Conservation (phyloP, 495 filamentous ascomycete genomes). For the Jackrogersella minutella region DNA sequence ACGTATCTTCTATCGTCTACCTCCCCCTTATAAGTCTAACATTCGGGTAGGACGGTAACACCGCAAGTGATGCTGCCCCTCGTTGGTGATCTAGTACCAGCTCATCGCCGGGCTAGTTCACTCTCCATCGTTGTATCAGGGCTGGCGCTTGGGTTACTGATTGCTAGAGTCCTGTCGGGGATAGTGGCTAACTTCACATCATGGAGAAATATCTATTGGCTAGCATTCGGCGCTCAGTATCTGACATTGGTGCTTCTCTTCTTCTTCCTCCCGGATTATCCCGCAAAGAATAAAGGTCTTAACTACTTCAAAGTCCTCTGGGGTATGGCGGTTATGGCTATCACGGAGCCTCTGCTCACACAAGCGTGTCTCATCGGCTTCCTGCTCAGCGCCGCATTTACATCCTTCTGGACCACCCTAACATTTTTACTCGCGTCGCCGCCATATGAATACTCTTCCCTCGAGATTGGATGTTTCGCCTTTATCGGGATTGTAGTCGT, state of each 20-base stretch:
- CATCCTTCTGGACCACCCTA: constrained; percentile 70
- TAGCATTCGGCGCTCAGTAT: constrained; percentile 75
- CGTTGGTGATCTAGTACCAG: constrained; percentile 76
- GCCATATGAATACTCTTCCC: constrained; percentile 72
- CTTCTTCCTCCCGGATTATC: constrained; percentile 80
- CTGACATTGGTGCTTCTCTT: constrained; percentile 70
- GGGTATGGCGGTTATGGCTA: constrained; percentile 65
- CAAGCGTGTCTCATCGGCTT: constrained; percentile 56
- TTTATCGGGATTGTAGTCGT: constrained; percentile 78
- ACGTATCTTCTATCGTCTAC: constrained; percentile 7
- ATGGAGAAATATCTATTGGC: constrained; percentile 81
- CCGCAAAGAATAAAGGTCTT: constrained; percentile 68
- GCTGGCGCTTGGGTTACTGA: constrained; percentile 72
- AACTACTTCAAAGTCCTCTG: constrained; percentile 72
- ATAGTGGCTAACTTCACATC: constrained; percentile 71
- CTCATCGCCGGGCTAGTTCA: constrained; percentile 70
- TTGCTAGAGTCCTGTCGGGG: constrained; percentile 76
- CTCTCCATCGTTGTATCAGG: constrained; percentile 74
- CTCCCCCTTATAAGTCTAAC: constrained; percentile 10
- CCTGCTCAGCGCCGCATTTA: constrained; percentile 43
- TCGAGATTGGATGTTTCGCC: constrained; percentile 79
- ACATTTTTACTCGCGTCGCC: constrained; percentile 74
- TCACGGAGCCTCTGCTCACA: constrained; percentile 68
- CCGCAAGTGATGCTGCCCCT: constrained; percentile 83
- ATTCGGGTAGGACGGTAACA: constrained; percentile 67